Base-by-base conservation (phyloP, 257 asterid genomes). In the Lavandula angustifolia region DNA sequence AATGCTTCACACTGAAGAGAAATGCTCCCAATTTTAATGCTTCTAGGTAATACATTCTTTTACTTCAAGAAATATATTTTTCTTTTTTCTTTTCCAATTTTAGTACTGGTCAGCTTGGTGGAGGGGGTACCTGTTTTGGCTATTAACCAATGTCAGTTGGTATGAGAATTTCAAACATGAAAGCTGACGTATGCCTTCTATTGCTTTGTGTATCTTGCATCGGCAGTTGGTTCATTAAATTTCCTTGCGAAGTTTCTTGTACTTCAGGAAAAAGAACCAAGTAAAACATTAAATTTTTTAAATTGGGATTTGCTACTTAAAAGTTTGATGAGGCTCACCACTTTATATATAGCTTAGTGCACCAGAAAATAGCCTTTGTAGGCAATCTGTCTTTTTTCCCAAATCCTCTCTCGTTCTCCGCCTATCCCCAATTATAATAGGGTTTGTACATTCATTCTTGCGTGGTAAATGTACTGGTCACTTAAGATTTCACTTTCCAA, bases 1-100 rank as follows among this genome's bases (percentile, higher is more conserved):
- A 42, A 22, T 64, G 48, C 53, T 68, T 50, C 54, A 63, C 54
- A 32, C 12, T 48, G 68, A 57, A 43, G 46, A 69, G 32, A 62
- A 60, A 32, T 32, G 54, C 44, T 49, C 51, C 37, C 42, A 37
- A 37, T 22, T 22, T 22, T 22, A 22, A 22, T 1, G 27, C 27
- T 22, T 22, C 2, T 22, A 22, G 2, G 27, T 22, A 22, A 22
- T 22, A 22, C 27, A 22, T 22, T 22, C 27, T 22, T 22, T 22
- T 22, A 22, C 27, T 22, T 22, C 27, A 22, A 22, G 27, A 22
- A 22, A 22, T 22, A 1, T 22, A 0, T 22, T 22, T 22, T 22
- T 22, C 2, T 2, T 2, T 22, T 22, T 22, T 22, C 27, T 2
- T 22, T 22, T 22, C 27, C 27, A 2, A 22, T 22, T 22, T 22